A percentile compares a stretch with the other conserved stretches of the same genome.
These are phyloP conservation scores for Papiliotrema terrestris DNA, from an alignment of 1,284 basidiomycete species.

Conservation along the genomic window DNA sequence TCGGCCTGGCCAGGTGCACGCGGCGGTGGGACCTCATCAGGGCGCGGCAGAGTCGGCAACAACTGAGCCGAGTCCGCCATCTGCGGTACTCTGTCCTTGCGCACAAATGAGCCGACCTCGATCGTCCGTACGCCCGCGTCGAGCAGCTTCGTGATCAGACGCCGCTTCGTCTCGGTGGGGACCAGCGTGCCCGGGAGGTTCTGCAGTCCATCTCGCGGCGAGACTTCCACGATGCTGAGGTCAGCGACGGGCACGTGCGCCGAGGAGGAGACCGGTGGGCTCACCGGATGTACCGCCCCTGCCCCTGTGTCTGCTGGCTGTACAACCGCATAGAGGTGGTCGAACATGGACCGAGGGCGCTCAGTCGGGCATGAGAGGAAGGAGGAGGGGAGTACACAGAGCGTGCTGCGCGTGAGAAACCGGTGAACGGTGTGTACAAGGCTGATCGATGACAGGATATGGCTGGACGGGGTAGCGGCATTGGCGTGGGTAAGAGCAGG, in stretches of 20 bases:
- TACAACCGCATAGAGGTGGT: neutral
- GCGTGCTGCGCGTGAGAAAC: too few species aligned
- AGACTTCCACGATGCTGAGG: constrained; percentile 77
- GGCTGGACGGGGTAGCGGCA: too few species aligned
- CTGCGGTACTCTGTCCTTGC: constrained; percentile 88
- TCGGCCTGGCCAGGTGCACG: constrained; percentile 55
- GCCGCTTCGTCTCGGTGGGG: constrained; percentile 69
- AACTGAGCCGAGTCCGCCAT: constrained; percentile 77
- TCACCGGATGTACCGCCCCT: constrained; percentile 1
- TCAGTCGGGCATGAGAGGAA: too few species aligned
- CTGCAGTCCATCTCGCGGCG: constrained; percentile 88
- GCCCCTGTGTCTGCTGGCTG: neutral
- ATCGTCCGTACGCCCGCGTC: constrained; percentile 68
- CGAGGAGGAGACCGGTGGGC: neutral
- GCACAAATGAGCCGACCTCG: constrained; percentile 89
- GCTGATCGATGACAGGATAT: too few species aligned
- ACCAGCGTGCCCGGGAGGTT: constrained; percentile 74
- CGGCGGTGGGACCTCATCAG: constrained; percentile 48
- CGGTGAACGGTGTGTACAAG: too few species aligned
- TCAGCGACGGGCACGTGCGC: neutral
- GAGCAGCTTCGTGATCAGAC: constrained; percentile 73
- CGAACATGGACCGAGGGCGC: too few species aligned
- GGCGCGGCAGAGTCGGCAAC: constrained; percentile 6
- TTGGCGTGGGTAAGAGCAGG: too few species aligned
- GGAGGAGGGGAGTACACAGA: too few species aligned